Percentiles rank a stretch among this genome's conserved stretches.
Evolutionary conservation across 2,329 filamentous ascomycete genomes (phyloP).

Genomic region (Xylaria sp.): DNA sequence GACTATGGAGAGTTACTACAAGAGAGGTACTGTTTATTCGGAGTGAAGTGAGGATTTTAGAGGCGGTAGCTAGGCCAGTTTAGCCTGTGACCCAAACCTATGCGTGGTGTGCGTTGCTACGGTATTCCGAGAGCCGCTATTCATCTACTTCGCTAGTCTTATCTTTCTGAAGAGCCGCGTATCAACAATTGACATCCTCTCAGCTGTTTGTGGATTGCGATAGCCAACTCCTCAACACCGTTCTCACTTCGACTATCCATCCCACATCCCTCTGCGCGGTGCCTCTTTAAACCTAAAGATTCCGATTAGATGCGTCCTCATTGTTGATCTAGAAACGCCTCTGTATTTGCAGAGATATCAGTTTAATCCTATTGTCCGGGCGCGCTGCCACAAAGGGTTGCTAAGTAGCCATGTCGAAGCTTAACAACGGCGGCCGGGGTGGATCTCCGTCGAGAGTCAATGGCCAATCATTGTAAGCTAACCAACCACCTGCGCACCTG

Average conservation of each 20-base stretch:
- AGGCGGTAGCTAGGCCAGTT: constrained; percentile 3
- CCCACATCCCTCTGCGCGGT: neutral
- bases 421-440: constrained; percentile 13
- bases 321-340: neutral
- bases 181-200: neutral
- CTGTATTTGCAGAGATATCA: neutral
- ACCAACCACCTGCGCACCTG: no score
- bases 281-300: neutral
- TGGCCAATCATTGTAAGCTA: constrained; percentile 33
- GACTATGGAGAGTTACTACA: neutral
- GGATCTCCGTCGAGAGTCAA: constrained; percentile 6
- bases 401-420: constrained; percentile 7
- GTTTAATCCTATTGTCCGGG: neutral
- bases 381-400: neutral
- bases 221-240: neutral
- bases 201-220: neutral
- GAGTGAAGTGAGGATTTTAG: constrained; percentile 6
- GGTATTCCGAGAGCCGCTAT: constrained; percentile 5
- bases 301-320: neutral
- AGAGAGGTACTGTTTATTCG: constrained; percentile 8
- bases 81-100: neutral
- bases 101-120: constrained; percentile 12
- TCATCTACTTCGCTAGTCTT: neutral
- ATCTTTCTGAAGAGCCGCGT: neutral
- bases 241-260: neutral